Conservation (phyloP, 441 rosid species). For the Flueggea neowawraea region DNA sequence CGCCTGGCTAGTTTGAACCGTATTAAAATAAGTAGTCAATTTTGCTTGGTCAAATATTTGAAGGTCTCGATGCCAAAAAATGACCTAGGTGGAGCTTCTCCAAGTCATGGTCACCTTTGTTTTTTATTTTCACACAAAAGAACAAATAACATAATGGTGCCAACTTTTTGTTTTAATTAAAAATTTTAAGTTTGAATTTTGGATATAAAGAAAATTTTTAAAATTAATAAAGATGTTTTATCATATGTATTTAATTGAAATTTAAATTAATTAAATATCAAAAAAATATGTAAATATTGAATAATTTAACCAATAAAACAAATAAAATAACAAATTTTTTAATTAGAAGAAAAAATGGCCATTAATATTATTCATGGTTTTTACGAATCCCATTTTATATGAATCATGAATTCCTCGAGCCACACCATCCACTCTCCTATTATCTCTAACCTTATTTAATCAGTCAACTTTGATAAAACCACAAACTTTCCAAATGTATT, state of each 20-base stretch:
- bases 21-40: slow-evolving; percentile 2
- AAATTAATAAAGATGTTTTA: no score
- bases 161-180: no score
- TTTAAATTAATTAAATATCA: no score
- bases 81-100: slow-evolving; percentile 19
- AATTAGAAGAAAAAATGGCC: no score
- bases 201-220: no score
- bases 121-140: slow-evolving; percentile 1
- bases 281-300: no score
- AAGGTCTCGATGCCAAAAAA: slow-evolving; percentile 40
- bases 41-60: slow-evolving; percentile 25
- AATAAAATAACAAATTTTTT: background rate
- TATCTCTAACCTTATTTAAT: slow-evolving; percentile 11
- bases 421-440: slow-evolving; percentile 38
- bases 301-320: background rate
- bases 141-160: no score
- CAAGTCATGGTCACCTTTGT: slow-evolving; percentile 8
- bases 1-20: slow-evolving; percentile 3
- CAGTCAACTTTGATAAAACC: slow-evolving; percentile 31
- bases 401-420: slow-evolving; percentile 58
- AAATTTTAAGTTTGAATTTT: no score
- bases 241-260: no score
- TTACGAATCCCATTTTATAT: slow-evolving; percentile 13
- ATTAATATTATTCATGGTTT: background rate
- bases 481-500: slow-evolving; percentile 19